Conservation (phyloP, 805 yeast genomes). For the Maudiozyma pseudohumilis region DNA sequence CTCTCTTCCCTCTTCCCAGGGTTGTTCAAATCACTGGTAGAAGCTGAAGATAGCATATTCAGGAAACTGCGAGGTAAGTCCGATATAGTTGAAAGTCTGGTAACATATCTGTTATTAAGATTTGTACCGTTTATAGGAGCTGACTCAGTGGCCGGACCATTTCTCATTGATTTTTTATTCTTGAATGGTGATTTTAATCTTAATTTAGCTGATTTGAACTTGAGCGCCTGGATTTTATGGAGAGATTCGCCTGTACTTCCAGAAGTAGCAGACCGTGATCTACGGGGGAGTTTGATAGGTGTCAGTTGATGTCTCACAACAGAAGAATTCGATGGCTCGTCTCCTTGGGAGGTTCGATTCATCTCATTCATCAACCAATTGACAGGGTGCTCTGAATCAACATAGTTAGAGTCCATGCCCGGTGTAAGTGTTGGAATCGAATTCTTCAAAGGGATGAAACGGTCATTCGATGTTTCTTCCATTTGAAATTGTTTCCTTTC, state of each 20-base stretch:
- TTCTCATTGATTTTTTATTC: neutral
- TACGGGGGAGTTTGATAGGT: neutral
- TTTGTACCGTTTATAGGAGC: conserved; percentile 1
- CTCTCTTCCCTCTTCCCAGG: neutral
- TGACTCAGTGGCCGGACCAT: neutral
- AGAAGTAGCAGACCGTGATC: neutral
- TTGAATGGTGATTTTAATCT: conserved; percentile 3
- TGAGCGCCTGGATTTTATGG: neutral
- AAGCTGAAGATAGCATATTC: conserved; percentile 7
- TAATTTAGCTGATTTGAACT: conserved; percentile 1
- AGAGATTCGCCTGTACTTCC: neutral
- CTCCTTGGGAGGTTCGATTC: conserved; percentile 7
- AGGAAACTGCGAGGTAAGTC: conserved; percentile 21
- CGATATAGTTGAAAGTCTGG: conserved; percentile 25
- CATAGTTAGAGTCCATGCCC: conserved; percentile 12
- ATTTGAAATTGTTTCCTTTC: conserved; percentile 2
- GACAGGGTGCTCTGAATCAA: neutral
- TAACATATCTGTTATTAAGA: conserved; percentile 11
- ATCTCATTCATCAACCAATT: conserved; percentile 4
- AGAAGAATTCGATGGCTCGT: conserved; percentile 18
- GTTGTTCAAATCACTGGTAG: conserved; percentile 1
- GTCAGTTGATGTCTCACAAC: conserved; percentile 20
- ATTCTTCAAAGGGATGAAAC: conserved; percentile 21
- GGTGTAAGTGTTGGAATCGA: conserved; percentile 29
- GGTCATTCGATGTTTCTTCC: conserved; percentile 5